Base-by-base conservation (phyloP, 177 flowering plant genomes). In the Vitis hybrid region DNA sequence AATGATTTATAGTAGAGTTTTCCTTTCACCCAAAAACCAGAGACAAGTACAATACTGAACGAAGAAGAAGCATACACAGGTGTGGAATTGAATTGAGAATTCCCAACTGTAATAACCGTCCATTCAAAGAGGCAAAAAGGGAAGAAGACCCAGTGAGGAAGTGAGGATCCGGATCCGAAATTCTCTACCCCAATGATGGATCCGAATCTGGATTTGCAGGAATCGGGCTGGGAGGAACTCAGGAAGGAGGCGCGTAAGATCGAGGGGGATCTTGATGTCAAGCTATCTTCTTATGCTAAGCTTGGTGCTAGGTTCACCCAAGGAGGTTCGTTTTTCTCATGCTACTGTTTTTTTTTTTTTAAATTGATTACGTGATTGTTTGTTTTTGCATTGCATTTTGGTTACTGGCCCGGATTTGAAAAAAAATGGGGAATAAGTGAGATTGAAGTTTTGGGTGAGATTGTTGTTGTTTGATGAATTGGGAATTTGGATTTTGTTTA, bases 211-310 rank as follows among this genome's bases (percentile, higher is more conserved):
- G 90, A 88, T 77, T 77, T 91, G 69, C 97, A 94, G 82, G 98
- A 92, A 70, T 87, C 97, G 8, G 98, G 98, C 11, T 94, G 98
- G 98, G 97, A 92, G 77, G 98, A 94, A 69, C 83, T 94, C 77
- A 82, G 98, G 77, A 88, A 83, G 69, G 98, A 94, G 69, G 97
- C 97, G 6, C 78, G 95, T 59, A 94, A 94, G 84, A 81, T 94
- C 76, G 98, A 94, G 68, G 97, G 98, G 18, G 97, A 94, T 92
- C 91, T 92, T 69, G 98, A 94, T 56, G 97, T 89, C 56, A 94
- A 92, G 83, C 94, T 94, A 74, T 90, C 94, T 75, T 94, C 98
- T 19, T 94, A 94, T 69, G 97, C 91, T 35, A 94, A 92, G 78
- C 93, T 94, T 66, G 92, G 97, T 27, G 80, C 93, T 30, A 77